Evolutionary conservation across 2,329 filamentous ascomycete genomes (phyloP), one percentile per base, ranked within the genome.

Genomic region (Fusarium tricinctum): DNA sequence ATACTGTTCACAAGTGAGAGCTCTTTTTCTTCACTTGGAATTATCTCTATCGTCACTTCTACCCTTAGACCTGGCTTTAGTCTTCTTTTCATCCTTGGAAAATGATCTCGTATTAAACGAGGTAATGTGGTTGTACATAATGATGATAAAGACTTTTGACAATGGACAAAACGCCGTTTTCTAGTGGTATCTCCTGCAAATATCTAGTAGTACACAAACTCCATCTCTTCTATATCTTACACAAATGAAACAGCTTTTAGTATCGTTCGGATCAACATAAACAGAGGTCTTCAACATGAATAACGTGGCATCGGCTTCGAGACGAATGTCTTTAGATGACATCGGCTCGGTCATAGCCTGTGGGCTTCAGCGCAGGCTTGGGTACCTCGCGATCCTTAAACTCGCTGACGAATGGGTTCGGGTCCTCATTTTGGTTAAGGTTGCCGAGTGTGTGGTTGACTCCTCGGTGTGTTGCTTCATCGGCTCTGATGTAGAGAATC

Each of bases 401-500:
- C 72, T 89, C 86, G 78, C 90, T 92, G 45, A 93, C 91, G 75
- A 96, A 99, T 4, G 96, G 96, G 75, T 99, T 99, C 3, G 95
- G 94, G 75, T 99, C 96, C 33, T 89, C 85, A 52, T 88, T 89
- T 77, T 96, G 93, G 71, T 97, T 84, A 60, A 99, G 83, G 77
- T 98, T 98, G 51, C 92, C 89, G 42, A 99, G 81, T 0, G 96
- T 98, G 78, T 99, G 96, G 81, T 99, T 98, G 73, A 98, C 95
- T 76, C 97, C 96, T 33, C 96, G 87, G 76, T 97, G 94, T 77
- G 92, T 92, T 6, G 92, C 92, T 79, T 97, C 94, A 58, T 95
- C 92, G n/a, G 92, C 92, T 30, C 94, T 87, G 71, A 97, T 92
- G 78, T 98, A 97, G 50, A 96, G 81, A 52, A 98, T 85, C 64